Percentiles rank a stretch among this genome's conserved stretches.
Conservation (phyloP, 805 yeast species). For the Starmerella gropengiesseri region DNA sequence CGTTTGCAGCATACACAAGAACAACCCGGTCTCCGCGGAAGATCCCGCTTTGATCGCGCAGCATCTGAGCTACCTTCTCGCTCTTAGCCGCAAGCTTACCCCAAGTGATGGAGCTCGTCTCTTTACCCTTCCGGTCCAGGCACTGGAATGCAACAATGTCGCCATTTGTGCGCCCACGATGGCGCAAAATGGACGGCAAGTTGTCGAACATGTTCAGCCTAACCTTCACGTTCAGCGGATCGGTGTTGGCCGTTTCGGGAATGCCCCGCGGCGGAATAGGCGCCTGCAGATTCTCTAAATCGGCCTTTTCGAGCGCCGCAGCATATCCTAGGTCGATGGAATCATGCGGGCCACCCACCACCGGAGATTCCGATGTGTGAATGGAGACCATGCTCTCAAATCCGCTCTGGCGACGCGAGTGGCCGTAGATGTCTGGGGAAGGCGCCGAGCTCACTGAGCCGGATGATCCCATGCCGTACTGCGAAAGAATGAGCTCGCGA, state of each 20-base stretch:
- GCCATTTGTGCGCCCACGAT: slow-evolving; percentile 54
- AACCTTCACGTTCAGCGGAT: slow-evolving; percentile 30
- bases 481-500: slow-evolving; percentile 35
- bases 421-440: slow-evolving; percentile 11
- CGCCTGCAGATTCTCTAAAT: slow-evolving; percentile 17
- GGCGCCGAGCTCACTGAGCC: slow-evolving; percentile 15
- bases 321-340: background rate
- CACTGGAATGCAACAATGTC: slow-evolving; percentile 62
- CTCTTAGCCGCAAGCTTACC: slow-evolving; percentile 73
- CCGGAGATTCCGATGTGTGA: slow-evolving; percentile 15
- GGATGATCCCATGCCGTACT: slow-evolving; percentile 12
- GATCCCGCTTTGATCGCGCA: slow-evolving; percentile 58
- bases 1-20: slow-evolving; percentile 70
- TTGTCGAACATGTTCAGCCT: slow-evolving; percentile 39
- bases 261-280: slow-evolving; percentile 26
- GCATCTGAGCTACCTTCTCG: slow-evolving; percentile 78
- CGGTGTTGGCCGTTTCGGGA: slow-evolving; percentile 27
- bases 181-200: slow-evolving; percentile 59
- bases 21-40: slow-evolving; percentile 77
- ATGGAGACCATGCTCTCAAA: slow-evolving; percentile 19
- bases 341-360: background rate
- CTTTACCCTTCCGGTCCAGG: slow-evolving; percentile 74
- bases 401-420: slow-evolving; percentile 20
- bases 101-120: slow-evolving; percentile 69
- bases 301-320: slow-evolving; percentile 6